Conservation (phyloP, 441 rosid genomes). For the Jatropha multifida region DNA sequence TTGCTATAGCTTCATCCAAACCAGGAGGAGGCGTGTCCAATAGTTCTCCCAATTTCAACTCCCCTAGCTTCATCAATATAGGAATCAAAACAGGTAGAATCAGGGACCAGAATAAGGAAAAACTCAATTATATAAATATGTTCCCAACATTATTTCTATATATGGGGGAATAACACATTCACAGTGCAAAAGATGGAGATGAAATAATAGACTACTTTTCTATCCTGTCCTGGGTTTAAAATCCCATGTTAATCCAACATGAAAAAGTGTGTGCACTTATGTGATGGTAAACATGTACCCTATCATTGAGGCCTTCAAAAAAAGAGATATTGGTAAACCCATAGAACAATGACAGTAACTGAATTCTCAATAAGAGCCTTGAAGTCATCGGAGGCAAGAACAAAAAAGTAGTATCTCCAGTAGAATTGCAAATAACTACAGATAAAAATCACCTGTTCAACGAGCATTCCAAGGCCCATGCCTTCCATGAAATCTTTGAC, state of each 20-base stretch:
- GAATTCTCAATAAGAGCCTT: background rate
- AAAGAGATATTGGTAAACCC: background rate
- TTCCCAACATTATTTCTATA: background rate
- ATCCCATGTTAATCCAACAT: background rate
- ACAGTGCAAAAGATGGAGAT: background rate
- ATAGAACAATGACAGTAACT: background rate
- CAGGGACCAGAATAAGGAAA: background rate
- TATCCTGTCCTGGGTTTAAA: background rate
- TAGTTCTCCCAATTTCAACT: conserved; percentile 81
- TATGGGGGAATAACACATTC: background rate
- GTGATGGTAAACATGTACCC: background rate
- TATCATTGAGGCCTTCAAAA: background rate
- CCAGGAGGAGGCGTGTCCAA: conserved; percentile 98
- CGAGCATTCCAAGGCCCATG: conserved; percentile 95
- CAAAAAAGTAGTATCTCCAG: background rate
- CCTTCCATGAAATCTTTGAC: conserved; percentile 92
- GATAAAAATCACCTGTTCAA: conserved; percentile 64
- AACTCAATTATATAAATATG: background rate
- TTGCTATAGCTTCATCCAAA: conserved; percentile 93
- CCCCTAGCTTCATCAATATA: conserved; percentile 62
- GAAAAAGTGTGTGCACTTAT: background rate
- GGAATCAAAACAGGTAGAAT: conserved; percentile 27
- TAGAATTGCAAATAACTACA: background rate
- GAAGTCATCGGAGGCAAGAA: background rate
- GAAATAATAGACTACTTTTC: background rate